Conservation (phyloP, 1,139 yeast genomes). For the Petasospora fabianii region DNA sequence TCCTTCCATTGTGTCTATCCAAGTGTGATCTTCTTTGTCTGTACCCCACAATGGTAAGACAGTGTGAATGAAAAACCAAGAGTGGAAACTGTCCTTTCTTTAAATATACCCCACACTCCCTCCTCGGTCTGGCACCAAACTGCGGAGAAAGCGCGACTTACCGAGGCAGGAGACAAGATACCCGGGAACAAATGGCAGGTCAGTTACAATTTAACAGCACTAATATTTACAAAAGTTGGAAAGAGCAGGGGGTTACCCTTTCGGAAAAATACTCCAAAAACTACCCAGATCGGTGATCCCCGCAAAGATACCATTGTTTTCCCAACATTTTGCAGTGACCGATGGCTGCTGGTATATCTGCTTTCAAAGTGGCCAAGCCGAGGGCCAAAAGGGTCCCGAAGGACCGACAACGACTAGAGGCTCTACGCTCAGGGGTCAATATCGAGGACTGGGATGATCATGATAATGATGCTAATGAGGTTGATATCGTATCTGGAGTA, state of each 20-base stretch:
- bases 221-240: too few species aligned
- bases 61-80: too few species aligned
- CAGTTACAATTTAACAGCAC: too few species aligned
- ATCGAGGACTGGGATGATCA: constrained; percentile 1
- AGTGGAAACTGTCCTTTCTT: too few species aligned
- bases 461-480: not conserved
- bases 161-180: not conserved
- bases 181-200: not conserved
- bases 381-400: constrained; percentile 5
- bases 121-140: too few species aligned
- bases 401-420: constrained; percentile 6
- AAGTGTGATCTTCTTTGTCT: not conserved
- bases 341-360: not conserved
- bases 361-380: not conserved
- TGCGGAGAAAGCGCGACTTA: not conserved
- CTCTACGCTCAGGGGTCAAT: not conserved
- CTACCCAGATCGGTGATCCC: too few species aligned
- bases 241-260: not conserved
- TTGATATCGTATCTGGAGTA: constrained; percentile 3
- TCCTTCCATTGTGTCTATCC: constrained; percentile 21
- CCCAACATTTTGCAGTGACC: not conserved
- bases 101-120: too few species aligned
- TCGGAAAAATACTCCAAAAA: too few species aligned
- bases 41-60: not conserved
- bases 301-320: not conserved